Evolutionary conservation across 2,329 filamentous ascomycete genomes (phyloP), one percentile per base, ranked within the genome.

Genomic region (Pyricularia pennisetigena): DNA sequence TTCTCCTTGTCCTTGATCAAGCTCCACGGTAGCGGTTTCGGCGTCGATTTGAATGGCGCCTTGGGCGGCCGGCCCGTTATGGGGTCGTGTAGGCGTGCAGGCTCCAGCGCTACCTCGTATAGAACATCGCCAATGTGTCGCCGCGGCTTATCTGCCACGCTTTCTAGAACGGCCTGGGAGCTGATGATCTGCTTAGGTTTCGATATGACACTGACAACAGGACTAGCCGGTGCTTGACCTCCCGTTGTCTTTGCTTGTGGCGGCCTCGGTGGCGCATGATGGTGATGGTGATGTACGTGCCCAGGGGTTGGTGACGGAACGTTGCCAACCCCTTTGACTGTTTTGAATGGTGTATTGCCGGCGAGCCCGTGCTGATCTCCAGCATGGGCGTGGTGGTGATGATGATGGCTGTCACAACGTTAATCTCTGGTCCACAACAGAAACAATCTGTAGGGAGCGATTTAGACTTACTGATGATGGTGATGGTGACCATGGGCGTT

Each of bases 111-210:
- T 0, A 92, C 87, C 66, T 90, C 85, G 76, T 98, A 98, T 16
- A 97, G 82, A 4, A 92, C 90, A 69, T 93, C 92, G 41, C 94
- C 94, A 2, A 98, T 85, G 75, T 97, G 93, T 68, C 88, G 85
- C 10, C 93, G 89, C 9, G 92, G 90, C 23, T 87, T 83, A 69
- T 90, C 81, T 0, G 89, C 83, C 4, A 94, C 88, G 32, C 87
- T 88, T 1, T 93, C 88, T 14, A 97, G 77, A 0, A 97, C 86
- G 0, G 86, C 83, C 70, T 90, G 84, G 1, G 90, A 91, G 10
- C 85, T 86, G 28, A 97, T 84, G 20, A 85, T 86, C 2, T 86
- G 87, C 70, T 88, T 89, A 7, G 88, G 83, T 74, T 89, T 88
- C 69, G 87, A 82, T 62, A 88, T 79, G 66, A 83, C 72, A 70